Evolutionary conservation across 306 rosid species (phyloP), one percentile per base, ranked within the genome.

Genomic region (Pyrus bretschneideri): DNA sequence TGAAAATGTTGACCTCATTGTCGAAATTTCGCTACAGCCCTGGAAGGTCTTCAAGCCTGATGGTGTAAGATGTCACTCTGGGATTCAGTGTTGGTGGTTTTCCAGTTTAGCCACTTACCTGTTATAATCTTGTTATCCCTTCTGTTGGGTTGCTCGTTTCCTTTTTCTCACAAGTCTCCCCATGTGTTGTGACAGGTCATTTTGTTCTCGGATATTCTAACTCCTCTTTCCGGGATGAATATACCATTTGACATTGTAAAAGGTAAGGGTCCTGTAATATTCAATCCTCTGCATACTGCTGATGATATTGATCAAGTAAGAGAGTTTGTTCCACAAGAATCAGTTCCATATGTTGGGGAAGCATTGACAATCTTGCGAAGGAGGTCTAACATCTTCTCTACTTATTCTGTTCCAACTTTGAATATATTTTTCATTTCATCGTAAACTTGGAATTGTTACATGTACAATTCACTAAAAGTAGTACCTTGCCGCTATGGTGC

Each of bases 211-310:
- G 99, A 95, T 81, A 95, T 95, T 87, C 91, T 95, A 66, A 95
- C 99, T 62, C 99, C 99, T 14, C 97, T 95, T 38, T 88, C 99
- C 15, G 99, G 99, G 70, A 95, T 95, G 99, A 95, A 95, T 72
- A 91, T 95, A 73, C 98, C 99, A 31, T 95, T 95, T 63, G 99
- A 95, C 86, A 95, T 95, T 72, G 97, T 95, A 74, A 95, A 95
- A 84, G 99, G 99, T 17, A 91, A 87, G 84, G 99, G 99, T 79
- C 99, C 99, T 18, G 82, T 95, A 70, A 95, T 95, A 65, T 90
- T 88, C 71, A 83, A 89, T 80, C 96, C 97, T 62, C 72, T 95
- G 79, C 58, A 76, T 44, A 76, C 90, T 31, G 87, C 87, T 62
- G 85, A 85, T 61, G 93, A 92, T 81, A 97, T 92, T 38, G 84